Evolutionary conservation across 495 filamentous ascomycete genomes (phyloP).

Genomic region (Neurospora sp.): DNA sequence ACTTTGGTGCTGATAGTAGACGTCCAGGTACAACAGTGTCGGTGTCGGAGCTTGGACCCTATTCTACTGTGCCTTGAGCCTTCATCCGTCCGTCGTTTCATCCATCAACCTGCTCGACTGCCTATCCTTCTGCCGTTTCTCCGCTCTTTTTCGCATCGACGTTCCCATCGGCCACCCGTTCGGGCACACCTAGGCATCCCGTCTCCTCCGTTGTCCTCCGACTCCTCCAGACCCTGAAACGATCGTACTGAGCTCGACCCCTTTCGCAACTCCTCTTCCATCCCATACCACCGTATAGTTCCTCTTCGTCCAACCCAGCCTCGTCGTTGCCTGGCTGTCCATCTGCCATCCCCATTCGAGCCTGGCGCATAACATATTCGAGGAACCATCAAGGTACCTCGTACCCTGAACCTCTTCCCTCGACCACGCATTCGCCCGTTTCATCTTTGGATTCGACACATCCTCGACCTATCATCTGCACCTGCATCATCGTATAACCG

Average conservation of each 20-base stretch:
- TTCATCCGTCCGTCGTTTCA: not conserved
- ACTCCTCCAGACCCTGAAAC: not conserved
- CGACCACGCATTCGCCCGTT: not conserved
- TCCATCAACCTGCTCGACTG: slow-evolving; percentile 1
- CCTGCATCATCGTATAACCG: not conserved
- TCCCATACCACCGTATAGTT: not conserved
- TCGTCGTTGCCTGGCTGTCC: not conserved
- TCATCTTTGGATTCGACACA: not conserved
- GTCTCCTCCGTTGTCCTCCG: not conserved
- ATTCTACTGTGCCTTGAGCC: not conserved
- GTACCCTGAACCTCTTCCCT: not conserved
- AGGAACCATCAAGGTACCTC: not conserved
- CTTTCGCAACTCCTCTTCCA: not conserved
- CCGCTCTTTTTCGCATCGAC: not conserved
- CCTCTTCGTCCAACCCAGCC: not conserved
- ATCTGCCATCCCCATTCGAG: not conserved
- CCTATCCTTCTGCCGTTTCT: not conserved
- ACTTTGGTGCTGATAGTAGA: not conserved
- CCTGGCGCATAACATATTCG: not conserved
- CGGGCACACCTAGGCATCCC: not conserved
- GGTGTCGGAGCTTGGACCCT: slow-evolving; percentile 1
- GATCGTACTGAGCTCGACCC: not conserved
- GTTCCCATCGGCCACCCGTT: not conserved
- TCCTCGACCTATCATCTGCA: not conserved
- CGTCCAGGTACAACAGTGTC: slow-evolving; percentile 1